Base-by-base conservation (phyloP, 2,329 filamentous ascomycete genomes). In the Chrysoporthe austroafricana region DNA sequence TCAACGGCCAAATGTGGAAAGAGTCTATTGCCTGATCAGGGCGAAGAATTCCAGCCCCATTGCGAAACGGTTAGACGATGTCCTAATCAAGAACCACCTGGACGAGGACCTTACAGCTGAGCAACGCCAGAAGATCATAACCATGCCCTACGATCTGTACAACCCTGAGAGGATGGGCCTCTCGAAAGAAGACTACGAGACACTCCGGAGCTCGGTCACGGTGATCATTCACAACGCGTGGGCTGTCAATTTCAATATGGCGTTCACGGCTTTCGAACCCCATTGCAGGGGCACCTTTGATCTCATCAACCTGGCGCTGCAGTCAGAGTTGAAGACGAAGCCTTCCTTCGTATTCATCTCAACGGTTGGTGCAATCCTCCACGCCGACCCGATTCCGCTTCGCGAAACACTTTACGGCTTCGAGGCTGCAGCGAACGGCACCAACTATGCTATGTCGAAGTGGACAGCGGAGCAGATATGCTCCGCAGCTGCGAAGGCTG, bases 391-490 rank as follows among this genome's bases (percentile, higher is more conserved):
- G 13, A 8, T 14, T 9, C 57, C 57, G n/a, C 16, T 60, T 13
- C 57, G 9, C 18, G 39, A 60, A n/a, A 60, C 42, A 16, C 18
- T 60, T 8, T 32, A 60, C 39, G 39, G 39, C 42, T 44, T 60
- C 21, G 57, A 60, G 39, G 39, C 39, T 4, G 57, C 57, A 16
- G 11, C 21, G 3, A 42, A 21, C 34, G 57, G 36, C 1, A 44
- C 39, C n/a, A 60, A 60, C 21, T 60, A 44, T 5, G 18, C n/a
- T 13, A 11, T 42, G 13, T 44, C 57, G 16, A 44, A 60, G 21
- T 60, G 57, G 57, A 44, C 57, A 18, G 44, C 39, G 11, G 66
- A 68, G 21, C 66, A 62, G 56, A 36, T 68, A 14, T 57, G 64
- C 9, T 46, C 60, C 18, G 50, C 63, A 14, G 64, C 64, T 14